Base-by-base conservation (phyloP, 257 asterid species). In the Jaltomata sinuosa region DNA sequence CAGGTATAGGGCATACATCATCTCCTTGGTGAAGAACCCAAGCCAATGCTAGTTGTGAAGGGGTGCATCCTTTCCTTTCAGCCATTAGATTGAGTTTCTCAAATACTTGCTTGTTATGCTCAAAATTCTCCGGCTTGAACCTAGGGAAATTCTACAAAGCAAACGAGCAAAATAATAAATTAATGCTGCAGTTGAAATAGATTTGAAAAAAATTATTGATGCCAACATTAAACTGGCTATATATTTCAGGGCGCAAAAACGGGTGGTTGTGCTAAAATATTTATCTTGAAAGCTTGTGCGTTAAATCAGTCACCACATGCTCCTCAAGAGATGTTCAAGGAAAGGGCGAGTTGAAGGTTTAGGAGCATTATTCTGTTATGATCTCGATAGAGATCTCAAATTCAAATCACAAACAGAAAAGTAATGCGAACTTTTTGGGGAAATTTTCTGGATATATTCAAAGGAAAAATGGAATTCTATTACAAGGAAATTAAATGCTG, bases 21-120 rank as follows among this genome's bases (percentile, higher is more conserved):
- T 87, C 84, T 47, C 91, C 89, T 62, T 40, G 89, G 32, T 87
- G 91, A 53, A 76, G 88, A 57, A 87, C 89, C 90, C 91, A 89
- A 25, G 91, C 91, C 85, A 89, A 82, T 36, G 91, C 91, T 18
- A 89, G 69, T 52, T 87, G 90, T 18, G 87, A 59, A 2, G 87
- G 52, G 34, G 87, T 85, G 68, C 88, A 87, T 29, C 87, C 90
- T 53, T 87, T 89, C 38, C 42, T 87, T 21, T 84, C 81, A 16
- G 91, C 90, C 80, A 87, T 84, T 82, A 80, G 85, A 45, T 11
- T 54, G 11, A 89, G 38, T 16, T 81, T 77, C 25, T 84, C 85
- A 31, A 53, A 89, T 54, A 89, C 15, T 40, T 47, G n/a, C 59
- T 81, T 83, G 87, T 89, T 89, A 19, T 74, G 81, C 84, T 87